phyloP scores from a whole-genome alignment of 345 rosid genomes.

The Gossypium bickii region DNA sequence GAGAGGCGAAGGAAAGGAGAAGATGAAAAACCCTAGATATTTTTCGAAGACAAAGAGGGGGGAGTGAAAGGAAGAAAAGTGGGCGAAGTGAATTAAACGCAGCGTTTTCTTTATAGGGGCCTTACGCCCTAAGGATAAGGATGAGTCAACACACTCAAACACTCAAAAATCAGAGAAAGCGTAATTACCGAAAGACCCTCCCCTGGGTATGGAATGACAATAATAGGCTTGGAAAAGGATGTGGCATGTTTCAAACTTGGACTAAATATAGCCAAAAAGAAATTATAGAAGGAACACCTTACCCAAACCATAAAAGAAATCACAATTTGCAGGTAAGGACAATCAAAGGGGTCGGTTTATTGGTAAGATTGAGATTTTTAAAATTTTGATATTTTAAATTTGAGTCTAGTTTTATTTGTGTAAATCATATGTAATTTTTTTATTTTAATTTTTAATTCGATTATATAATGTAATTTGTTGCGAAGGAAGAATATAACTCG shows the following conservation, averaged over 20 bases:
- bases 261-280: background rate
- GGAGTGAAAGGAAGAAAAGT: background rate
- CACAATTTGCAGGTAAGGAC: too few species aligned
- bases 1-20: background rate
- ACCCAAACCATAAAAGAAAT: too few species aligned
- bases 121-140: constrained; percentile 1
- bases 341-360: too few species aligned
- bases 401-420: too few species aligned
- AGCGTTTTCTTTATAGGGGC: background rate
- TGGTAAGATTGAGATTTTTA: too few species aligned
- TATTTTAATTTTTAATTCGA: too few species aligned
- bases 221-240: background rate
- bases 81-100: background rate
- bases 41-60: background rate
- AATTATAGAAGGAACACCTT: too few species aligned
- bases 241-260: background rate
- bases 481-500: too few species aligned
- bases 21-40: background rate
- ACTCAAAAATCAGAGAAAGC: background rate
- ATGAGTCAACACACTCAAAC: background rate
- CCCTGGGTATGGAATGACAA: background rate
- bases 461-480: too few species aligned
- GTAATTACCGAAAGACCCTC: background rate
- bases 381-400: too few species aligned
- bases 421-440: too few species aligned